Conservation (phyloP, 495 filamentous ascomycete species). For the Podospora anserina region DNA sequence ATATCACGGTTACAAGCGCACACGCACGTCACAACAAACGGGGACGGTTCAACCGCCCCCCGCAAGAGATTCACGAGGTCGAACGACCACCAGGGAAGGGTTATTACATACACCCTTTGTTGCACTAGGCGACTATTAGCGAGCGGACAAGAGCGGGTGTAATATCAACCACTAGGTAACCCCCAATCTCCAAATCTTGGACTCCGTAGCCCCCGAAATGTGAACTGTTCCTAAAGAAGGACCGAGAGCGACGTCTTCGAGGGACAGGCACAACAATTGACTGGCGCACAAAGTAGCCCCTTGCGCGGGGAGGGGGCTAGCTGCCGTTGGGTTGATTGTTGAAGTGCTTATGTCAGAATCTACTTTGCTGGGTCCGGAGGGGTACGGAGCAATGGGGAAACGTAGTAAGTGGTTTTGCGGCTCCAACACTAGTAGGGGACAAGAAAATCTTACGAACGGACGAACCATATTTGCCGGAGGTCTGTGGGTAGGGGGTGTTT, state of each 20-base stretch:
- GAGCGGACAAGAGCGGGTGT: not conserved
- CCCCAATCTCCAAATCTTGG: too few relatives aligned
- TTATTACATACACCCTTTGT: not conserved
- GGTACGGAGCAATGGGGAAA: not conserved
- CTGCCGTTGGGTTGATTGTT: not conserved
- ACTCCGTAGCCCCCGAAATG: not conserved
- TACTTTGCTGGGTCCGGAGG: not conserved
- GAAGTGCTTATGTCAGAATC: conserved; percentile 2
- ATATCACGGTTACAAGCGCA: not conserved
- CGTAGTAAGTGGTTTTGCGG: not conserved
- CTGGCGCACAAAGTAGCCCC: not conserved
- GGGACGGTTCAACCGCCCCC: not conserved
- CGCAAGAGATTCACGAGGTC: not conserved
- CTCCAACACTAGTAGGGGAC: not conserved
- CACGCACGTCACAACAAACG: not conserved
- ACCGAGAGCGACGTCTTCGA: not conserved
- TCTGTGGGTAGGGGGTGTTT: not conserved
- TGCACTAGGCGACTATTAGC: not conserved
- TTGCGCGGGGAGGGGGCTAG: not conserved
- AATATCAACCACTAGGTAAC: not conserved
- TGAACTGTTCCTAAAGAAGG: not conserved
- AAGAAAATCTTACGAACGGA: not conserved
- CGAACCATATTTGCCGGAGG: not conserved
- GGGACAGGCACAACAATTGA: not conserved
- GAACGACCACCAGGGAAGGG: not conserved